A percentile compares a stretch with the other conserved stretches of the same genome.
Evolutionary conservation across 352 stramenopile species (phyloP).

Genomic region (Halophytophthora polymorphica): DNA sequence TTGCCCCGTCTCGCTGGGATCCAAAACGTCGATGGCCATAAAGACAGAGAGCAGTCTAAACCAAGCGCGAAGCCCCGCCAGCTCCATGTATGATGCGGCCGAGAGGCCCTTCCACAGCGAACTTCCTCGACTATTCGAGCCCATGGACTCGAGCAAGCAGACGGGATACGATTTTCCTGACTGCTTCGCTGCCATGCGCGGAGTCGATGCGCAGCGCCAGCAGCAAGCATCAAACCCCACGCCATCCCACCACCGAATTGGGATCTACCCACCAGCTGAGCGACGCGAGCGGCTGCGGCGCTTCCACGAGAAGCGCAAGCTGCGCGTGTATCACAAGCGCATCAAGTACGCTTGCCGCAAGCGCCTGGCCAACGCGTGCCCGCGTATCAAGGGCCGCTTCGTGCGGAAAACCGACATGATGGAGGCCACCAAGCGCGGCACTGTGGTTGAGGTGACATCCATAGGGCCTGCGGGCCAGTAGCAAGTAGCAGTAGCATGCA

Average conservation of each 20-base stretch:
- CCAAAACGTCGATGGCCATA: too few species aligned
- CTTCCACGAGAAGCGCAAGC: slow-evolving; percentile 74
- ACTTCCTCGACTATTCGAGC: too few species aligned
- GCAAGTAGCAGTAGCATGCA: neutral
- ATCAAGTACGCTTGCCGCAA: slow-evolving; percentile 77
- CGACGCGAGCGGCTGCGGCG: slow-evolving; percentile 52
- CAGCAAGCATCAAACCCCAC: neutral
- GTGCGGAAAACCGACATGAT: slow-evolving; percentile 34
- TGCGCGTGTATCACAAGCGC: slow-evolving; percentile 65
- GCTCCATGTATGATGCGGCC: too few species aligned
- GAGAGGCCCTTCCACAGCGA: too few species aligned
- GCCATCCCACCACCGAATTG: slow-evolving; percentile 38
- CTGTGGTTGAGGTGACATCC: slow-evolving; percentile 2
- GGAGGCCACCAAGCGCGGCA: slow-evolving; percentile 8
- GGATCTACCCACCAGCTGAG: slow-evolving; percentile 53
- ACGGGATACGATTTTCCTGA: too few species aligned
- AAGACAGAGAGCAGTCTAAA: too few species aligned
- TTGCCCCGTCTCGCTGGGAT: too few species aligned
- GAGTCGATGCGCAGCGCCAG: slow-evolving; percentile 7
- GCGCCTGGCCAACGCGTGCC: slow-evolving; percentile 61
- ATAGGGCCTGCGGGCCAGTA: slow-evolving; percentile 3
- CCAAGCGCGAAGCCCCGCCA: too few species aligned
- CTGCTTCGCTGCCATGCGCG: neutral
- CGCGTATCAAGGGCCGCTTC: slow-evolving; percentile 71
- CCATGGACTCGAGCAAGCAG: too few species aligned